phyloP scores from a whole-genome alignment of 1,139 yeast species.

The Debaryomycetaceae sp. region DNA sequence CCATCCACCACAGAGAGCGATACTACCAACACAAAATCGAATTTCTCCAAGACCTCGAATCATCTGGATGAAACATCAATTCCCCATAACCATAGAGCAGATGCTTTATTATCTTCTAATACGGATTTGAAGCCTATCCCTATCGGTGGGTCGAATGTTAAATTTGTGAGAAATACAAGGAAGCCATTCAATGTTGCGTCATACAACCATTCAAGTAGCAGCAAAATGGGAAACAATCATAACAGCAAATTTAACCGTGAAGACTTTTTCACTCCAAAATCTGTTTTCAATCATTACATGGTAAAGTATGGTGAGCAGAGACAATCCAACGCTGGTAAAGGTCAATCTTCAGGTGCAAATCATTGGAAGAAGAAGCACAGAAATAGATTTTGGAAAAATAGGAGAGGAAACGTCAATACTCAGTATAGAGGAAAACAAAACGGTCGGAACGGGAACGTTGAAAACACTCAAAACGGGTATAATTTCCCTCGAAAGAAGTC shows the following conservation, averaged over 20 bases:
- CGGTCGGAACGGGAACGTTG: constrained; percentile 12
- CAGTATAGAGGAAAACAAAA: constrained; percentile 9
- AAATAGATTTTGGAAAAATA: constrained; percentile 30
- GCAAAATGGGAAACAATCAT: constrained; percentile 20
- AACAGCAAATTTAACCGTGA: constrained; percentile 51
- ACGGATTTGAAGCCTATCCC: constrained; percentile 46
- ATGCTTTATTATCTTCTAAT: constrained; percentile 40
- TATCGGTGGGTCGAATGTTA: constrained; percentile 28
- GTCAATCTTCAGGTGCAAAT: constrained; percentile 15
- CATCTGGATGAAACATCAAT: constrained; percentile 14
- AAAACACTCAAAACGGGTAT: constrained; percentile 5
- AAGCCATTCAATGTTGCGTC: constrained; percentile 66
- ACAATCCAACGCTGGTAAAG: constrained; percentile 12
- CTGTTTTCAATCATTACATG: constrained; percentile 68
- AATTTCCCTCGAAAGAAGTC: constrained; percentile 18
- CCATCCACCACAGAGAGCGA: constrained; percentile 7
- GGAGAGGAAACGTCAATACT: not conserved
- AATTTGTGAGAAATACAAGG: constrained; percentile 47
- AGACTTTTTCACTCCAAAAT: constrained; percentile 75
- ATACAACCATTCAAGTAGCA: constrained; percentile 34
- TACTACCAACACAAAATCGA: constrained; percentile 4
- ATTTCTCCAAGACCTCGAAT: constrained; percentile 3
- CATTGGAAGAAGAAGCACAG: constrained; percentile 30
- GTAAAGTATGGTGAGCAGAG: constrained; percentile 57
- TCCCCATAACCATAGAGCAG: constrained; percentile 46